Percentiles rank a stretch among this genome's conserved stretches.
These are phyloP conservation scores for Forsythia suspensa DNA, from an alignment of 257 asterid species.

Conservation along the genomic window DNA sequence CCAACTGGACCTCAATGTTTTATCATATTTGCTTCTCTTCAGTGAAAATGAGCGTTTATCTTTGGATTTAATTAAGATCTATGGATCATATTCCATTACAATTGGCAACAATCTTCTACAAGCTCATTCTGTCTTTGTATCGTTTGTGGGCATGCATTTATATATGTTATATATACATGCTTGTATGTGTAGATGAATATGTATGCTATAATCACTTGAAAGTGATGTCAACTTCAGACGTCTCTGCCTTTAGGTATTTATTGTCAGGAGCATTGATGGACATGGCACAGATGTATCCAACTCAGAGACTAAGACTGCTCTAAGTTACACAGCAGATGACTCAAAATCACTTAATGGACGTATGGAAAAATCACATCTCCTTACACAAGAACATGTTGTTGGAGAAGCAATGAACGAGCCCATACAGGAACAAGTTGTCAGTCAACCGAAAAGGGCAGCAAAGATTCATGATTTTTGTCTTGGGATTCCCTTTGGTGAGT, in stretches of 20 bases:
- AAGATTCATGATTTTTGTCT: constrained; percentile 92
- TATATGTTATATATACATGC: neutral
- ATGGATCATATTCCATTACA: neutral
- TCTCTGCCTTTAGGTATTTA: constrained; percentile 26
- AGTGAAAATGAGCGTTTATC: neutral
- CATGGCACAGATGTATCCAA: constrained; percentile 11
- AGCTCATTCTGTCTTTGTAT: neutral
- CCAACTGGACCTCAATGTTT: neutral
- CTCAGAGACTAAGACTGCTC: constrained; percentile 23
- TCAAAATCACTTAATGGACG: constrained; percentile 39
- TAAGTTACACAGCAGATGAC: constrained; percentile 48
- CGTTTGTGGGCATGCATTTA: neutral
- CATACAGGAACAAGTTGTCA: constrained; percentile 31
- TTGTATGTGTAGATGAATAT: neutral
- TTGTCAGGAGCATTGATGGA: constrained; percentile 30
- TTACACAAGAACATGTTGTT: constrained; percentile 33
- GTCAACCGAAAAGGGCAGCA: constrained; percentile 61
- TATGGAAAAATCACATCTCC: constrained; percentile 19
- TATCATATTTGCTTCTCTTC: neutral
- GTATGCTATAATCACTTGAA: neutral
- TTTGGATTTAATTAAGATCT: neutral
- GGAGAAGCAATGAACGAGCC: constrained; percentile 39
- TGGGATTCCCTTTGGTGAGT: constrained; percentile 92
- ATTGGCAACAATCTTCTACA: neutral
- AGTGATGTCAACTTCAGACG: constrained; percentile 10